Evolutionary conservation across 768 basidiomycete genomes (phyloP).

Genomic region (Cubamyces lactineus): DNA sequence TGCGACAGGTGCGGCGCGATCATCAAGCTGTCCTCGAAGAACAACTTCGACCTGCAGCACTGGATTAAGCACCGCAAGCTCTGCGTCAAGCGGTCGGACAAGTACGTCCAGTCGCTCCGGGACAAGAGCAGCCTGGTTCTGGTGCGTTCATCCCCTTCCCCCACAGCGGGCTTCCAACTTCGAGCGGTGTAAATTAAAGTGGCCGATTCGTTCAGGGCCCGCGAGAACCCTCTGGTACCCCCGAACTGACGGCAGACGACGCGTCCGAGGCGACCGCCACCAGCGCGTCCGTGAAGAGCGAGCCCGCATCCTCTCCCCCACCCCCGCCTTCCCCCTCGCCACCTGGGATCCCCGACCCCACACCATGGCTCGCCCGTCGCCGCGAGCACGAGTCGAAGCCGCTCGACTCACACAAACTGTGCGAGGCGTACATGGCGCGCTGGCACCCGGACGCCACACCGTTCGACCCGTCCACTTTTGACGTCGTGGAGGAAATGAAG

Average conservation of each 20-base stretch:
- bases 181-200: background rate
- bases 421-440: background rate
- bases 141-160: background rate
- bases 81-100: conserved; percentile 53
- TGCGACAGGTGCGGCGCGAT: conserved; percentile 57
- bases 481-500: conserved; percentile 2
- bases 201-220: background rate
- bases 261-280: conserved; percentile 7
- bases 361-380: background rate
- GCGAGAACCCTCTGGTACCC: conserved; percentile 1
- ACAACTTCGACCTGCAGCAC: conserved; percentile 66
- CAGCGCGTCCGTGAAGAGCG: conserved; percentile 6
- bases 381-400: background rate
- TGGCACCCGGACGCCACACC: background rate
- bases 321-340: conserved; percentile 20
- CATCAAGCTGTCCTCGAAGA: conserved; percentile 72
- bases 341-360: background rate
- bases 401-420: background rate
- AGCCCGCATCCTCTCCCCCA: conserved; percentile 19
- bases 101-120: conserved; percentile 19
- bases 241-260: conserved; percentile 5
- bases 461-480: background rate
- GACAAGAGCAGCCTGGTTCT: conserved; percentile 17
- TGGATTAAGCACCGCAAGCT: conserved; percentile 67
- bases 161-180: background rate